Evolutionary conservation across 179 eudicot genomes (phyloP).

Genomic region (Heliamphora pulchella): DNA sequence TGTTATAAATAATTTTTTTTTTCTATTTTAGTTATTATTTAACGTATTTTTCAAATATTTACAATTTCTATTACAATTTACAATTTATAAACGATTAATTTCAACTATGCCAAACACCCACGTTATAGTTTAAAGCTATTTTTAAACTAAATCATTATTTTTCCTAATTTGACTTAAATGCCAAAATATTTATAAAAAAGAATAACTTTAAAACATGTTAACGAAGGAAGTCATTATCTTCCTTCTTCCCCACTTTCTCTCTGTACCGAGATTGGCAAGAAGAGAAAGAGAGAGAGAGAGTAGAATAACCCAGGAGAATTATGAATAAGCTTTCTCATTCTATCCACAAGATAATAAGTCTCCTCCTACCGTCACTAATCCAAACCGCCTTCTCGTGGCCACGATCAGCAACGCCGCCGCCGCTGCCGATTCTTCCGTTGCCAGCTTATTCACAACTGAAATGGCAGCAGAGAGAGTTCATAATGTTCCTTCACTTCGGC

Average conservation of each 20-base stretch:
- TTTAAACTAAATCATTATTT: too few relatives aligned
- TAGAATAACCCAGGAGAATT: neutral
- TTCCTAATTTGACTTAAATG: too few relatives aligned
- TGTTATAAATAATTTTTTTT: too few relatives aligned
- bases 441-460: constrained; percentile 69
- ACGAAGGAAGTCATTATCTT: neutral
- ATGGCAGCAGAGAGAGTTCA: constrained; percentile 93
- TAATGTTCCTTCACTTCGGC: constrained; percentile 92
- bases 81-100: too few relatives aligned
- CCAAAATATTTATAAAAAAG: too few relatives aligned
- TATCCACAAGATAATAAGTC: neutral
- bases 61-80: too few relatives aligned
- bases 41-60: too few relatives aligned
- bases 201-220: too few relatives aligned
- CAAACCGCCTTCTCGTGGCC: constrained; percentile 13
- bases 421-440: constrained; percentile 68
- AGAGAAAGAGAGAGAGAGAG: neutral
- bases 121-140: too few relatives aligned
- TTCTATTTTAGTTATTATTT: too few relatives aligned
- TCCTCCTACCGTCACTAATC: neutral
- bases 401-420: constrained; percentile 40
- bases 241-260: neutral
- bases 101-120: too few relatives aligned
- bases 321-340: constrained; percentile 6
- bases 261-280: neutral